Conservation (phyloP, 2,329 filamentous ascomycete genomes). For the Elsinoe arachidis region DNA sequence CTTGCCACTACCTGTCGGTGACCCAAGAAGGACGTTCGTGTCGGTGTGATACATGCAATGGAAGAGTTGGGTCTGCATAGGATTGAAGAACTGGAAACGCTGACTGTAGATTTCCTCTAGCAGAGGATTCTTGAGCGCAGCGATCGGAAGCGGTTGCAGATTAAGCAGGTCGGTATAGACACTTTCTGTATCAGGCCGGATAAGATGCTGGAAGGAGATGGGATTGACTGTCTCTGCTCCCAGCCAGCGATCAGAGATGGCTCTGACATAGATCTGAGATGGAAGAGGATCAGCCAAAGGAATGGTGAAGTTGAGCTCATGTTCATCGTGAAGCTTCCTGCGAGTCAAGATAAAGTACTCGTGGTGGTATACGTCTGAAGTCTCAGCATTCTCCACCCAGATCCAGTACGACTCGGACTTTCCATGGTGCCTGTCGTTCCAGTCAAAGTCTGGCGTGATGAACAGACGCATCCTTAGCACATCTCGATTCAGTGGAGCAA, state of each 20-base stretch:
- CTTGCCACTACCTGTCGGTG: conserved; percentile 94
- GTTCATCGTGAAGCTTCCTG: conserved; percentile 87
- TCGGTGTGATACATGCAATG: conserved; percentile 90
- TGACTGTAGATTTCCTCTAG: conserved; percentile 83
- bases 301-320: conserved; percentile 96
- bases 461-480: conserved; percentile 84
- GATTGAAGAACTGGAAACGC: conserved; percentile 94
- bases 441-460: conserved; percentile 80
- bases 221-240: conserved; percentile 93
- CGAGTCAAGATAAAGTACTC: conserved; percentile 91
- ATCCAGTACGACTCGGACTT: conserved; percentile 96
- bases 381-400: conserved; percentile 98
- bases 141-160: conserved; percentile 78
- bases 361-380: conserved; percentile 93
- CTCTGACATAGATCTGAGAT: conserved; percentile 90
- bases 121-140: conserved; percentile 75
- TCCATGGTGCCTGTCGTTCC: conserved; percentile 91
- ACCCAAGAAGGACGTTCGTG: conserved; percentile 87
- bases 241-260: conserved; percentile 91
- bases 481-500: conserved; percentile 88
- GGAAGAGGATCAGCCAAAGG: conserved; percentile 87
- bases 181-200: conserved; percentile 93
- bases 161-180: conserved; percentile 92
- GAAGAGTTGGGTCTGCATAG: conserved; percentile 98
- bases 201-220: conserved; percentile 95